Base-by-base conservation (phyloP, 169 alveolate genomes). In the Babesia ovis region DNA sequence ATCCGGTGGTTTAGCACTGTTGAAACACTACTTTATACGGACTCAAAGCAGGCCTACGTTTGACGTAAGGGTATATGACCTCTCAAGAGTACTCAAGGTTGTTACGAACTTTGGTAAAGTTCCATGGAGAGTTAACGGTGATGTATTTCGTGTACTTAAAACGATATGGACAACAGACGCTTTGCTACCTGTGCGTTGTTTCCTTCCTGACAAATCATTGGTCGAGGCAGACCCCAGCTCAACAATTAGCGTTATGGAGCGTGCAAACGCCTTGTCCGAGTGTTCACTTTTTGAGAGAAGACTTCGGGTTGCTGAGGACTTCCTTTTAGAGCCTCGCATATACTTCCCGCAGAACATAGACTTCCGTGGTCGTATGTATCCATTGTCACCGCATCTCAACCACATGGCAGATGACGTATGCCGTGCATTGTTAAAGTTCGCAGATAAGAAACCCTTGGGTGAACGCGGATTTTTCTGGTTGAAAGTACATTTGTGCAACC, bases 291-390 rank as follows among this genome's bases (percentile, higher is more conserved):
- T 88, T 53, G 61, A 77, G 60, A 79, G 90, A 55, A 71, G 90
- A 61, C 81, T 94, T 1, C 85, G 93, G 0, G 92, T 92, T 2
- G 98, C 98, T 0, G 83, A 86, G 45, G 86, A 93, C 41, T 96
- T 94, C 42, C 90, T 85, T 61, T 39, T 85, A 25, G 89, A 90
- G 61, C 85, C 85, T 16, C 76, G 91, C n/a, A 77, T 96, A 3
- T 97, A 95, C 85, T 94, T 96, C 83, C 99, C 99, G 22, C 98
- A 95, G 76, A 97, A 96, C 84, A 89, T 96, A 59, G 99, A 97
- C 86, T 97, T 97, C 75, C 85, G 99, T 43, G 99, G 99, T 9
- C 86, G 99, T 70, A 91, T 94, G 85, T 97, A 97, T 80, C 99
- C 99, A 0, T 86, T 97, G 25, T 96, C 99, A 66, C 98, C 98